Conservation (phyloP, 306 rosid genomes). For the Lathyrus oleraceus region DNA sequence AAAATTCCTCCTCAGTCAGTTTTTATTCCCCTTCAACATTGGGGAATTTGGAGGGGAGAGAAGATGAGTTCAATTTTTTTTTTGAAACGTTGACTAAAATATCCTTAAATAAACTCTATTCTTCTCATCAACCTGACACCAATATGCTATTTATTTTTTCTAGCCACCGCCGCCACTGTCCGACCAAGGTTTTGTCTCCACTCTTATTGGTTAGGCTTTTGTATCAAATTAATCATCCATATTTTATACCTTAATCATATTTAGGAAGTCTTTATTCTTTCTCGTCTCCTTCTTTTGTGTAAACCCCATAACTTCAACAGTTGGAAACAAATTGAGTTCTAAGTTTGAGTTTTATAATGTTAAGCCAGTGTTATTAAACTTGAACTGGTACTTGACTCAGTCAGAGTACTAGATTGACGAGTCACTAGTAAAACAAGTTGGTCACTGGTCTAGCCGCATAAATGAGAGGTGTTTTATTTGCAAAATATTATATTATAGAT, state of each 20-base stretch:
- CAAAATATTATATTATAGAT: background rate
- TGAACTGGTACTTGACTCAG: background rate
- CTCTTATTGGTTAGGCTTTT: background rate
- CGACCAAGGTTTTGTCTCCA: background rate
- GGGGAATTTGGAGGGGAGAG: background rate
- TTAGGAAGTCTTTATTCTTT: background rate
- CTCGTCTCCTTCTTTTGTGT: background rate
- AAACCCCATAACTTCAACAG: slow-evolving; percentile 1
- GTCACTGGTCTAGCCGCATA: background rate
- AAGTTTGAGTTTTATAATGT: slow-evolving; percentile 21
- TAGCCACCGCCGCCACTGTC: background rate
- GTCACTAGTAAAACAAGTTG: background rate
- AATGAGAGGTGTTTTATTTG: background rate
- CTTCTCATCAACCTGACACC: background rate
- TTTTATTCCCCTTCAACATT: background rate
- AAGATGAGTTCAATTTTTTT: background rate
- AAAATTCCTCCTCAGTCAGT: background rate
- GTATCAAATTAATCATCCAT: background rate
- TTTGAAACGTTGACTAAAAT: background rate
- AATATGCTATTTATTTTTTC: background rate
- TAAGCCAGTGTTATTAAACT: background rate
- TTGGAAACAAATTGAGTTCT: slow-evolving; percentile 22
- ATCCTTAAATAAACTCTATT: background rate
- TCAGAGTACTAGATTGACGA: background rate
- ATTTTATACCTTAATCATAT: background rate